Evolutionary conservation across 2,329 filamentous ascomycete species (phyloP), one percentile per base, ranked within the genome.

Genomic region (Cercospora canescens): DNA sequence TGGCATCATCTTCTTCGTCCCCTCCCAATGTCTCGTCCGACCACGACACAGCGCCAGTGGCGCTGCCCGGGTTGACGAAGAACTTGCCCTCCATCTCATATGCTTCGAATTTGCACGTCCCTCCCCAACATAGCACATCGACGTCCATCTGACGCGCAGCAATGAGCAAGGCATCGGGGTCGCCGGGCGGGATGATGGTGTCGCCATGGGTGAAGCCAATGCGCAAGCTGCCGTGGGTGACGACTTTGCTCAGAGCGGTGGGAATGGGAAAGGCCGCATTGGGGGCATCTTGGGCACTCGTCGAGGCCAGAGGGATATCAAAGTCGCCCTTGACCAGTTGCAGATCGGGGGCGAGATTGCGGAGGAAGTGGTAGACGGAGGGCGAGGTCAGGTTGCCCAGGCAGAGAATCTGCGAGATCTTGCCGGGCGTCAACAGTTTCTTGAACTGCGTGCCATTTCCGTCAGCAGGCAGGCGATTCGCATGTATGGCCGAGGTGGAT

Each of bases 21-120:
- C 73, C 74, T 3, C 64, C 67, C 16, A 74, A 21, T 32, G 70
- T 73, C 63, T 78, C 76, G 50, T 84, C 83, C 2, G 81, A 76
- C 82, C 85, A 87, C 66, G 83, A 87, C 79, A 88, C 85, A 1
- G 88, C 88, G 0, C 88, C 88, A 3, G 88, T 91, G 2, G 88
- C 88, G 76, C 86, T 89, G 30, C 88, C 88, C 0, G 88, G 88
- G 72, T 90, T 91, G 60, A 91, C 84, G 75, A 91, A 91, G 80
- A 91, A 91, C 73, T 89, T 88, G 41, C 88, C 88, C 75, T 91
- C 88, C 82, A 90, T 83, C 79, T 91, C 88, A 74, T 90, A 91
- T 9, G 88, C 88, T 77, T 91, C 88, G 71, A 91, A 91, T 64
- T 86, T 85, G 79, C 90, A 88, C 5, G 88, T 90, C 14, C 88